Conservation (phyloP, 2,329 filamentous ascomycete genomes). For the Penicillium sp. region DNA sequence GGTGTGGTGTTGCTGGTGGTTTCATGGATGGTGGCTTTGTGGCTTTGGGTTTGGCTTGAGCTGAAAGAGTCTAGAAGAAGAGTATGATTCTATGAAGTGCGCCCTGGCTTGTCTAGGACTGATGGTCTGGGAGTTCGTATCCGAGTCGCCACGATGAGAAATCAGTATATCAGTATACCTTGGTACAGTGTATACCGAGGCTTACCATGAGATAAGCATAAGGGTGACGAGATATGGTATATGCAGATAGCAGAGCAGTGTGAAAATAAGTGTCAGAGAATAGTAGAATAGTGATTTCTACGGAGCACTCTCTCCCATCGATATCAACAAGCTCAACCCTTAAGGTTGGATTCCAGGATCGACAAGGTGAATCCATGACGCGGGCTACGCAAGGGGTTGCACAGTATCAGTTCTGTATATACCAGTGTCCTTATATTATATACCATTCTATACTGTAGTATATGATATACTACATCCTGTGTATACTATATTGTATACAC, state of each 20-base stretch:
- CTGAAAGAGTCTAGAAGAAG: not conserved
- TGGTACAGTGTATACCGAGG: no score
- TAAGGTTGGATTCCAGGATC: not conserved
- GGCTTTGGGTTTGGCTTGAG: not conserved
- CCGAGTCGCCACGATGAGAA: not conserved
- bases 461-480: not conserved
- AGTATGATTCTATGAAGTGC: no score
- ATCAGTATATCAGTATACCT: not conserved
- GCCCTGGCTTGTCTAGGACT: not conserved
- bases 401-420: not conserved
- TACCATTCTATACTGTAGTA: not conserved
- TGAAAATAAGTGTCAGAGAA: no score
- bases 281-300: not conserved
- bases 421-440: not conserved
- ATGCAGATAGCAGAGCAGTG: no score
- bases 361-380: slow-evolving; percentile 5
- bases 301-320: no score
- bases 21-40: not conserved
- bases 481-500: no score
- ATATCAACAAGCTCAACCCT: no score
- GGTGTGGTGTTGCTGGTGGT: not conserved
- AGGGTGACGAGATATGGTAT: no score
- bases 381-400: slow-evolving; percentile 1
- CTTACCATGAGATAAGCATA: no score
- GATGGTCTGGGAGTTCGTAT: not conserved